Evolutionary conservation across 257 asterid genomes (phyloP).

Genomic region (Solanum paucissectum): DNA sequence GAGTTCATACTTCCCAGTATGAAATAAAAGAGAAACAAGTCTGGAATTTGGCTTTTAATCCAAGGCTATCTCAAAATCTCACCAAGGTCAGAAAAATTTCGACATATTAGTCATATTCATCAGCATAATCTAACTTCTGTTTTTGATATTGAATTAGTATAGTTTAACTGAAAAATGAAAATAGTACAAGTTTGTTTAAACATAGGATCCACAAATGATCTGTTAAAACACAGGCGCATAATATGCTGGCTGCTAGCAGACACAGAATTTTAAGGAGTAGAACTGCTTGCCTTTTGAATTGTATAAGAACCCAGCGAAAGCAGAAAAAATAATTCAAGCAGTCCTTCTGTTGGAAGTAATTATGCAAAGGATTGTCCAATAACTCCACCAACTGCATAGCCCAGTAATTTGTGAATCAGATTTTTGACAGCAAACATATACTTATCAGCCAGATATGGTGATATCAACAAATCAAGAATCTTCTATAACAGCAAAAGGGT

Average conservation of each 20-base stretch:
- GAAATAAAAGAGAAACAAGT: neutral
- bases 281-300: constrained; percentile 78
- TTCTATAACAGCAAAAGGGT: neutral
- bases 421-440: neutral
- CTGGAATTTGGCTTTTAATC: neutral
- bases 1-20: neutral
- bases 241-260: neutral
- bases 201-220: neutral
- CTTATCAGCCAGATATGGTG: neutral
- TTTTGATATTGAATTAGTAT: neutral
- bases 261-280: neutral
- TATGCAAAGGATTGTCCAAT: constrained; percentile 80
- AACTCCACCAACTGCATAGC: constrained; percentile 82
- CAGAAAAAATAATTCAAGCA: constrained; percentile 97
- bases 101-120: neutral
- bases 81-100: neutral
- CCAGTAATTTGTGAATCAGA: neutral
- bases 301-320: constrained; percentile 97
- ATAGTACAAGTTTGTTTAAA: neutral
- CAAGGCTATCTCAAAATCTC: neutral
- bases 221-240: neutral
- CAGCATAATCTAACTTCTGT: neutral
- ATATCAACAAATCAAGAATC: neutral
- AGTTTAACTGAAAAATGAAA: neutral
- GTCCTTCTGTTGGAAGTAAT: constrained; percentile 74